phyloP scores from a whole-genome alignment of 805 yeast genomes.

The Metschnikowia chrysomelidarum region DNA sequence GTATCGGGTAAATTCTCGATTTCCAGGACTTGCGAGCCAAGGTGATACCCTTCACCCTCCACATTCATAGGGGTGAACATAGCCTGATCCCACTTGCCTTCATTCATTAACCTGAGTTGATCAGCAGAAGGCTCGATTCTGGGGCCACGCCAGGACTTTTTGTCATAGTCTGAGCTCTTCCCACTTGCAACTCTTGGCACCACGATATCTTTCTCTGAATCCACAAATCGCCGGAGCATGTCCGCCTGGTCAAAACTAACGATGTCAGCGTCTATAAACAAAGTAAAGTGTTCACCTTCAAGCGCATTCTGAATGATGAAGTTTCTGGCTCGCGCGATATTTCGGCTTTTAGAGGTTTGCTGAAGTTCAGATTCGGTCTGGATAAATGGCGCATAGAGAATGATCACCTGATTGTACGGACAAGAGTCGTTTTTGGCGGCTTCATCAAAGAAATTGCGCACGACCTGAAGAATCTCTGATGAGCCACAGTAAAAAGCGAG shows the following conservation, averaged over 20 bases:
- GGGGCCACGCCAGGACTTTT: slow-evolving; percentile 38
- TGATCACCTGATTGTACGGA: slow-evolving; percentile 8
- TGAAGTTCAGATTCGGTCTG: slow-evolving; percentile 11
- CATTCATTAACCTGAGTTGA: slow-evolving; percentile 10
- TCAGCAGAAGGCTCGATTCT: slow-evolving; percentile 29
- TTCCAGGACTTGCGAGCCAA: slow-evolving; percentile 19
- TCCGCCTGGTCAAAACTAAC: slow-evolving; percentile 21
- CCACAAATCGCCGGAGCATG: slow-evolving; percentile 26
- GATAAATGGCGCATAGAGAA: slow-evolving; percentile 11
- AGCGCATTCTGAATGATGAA: slow-evolving; percentile 28
- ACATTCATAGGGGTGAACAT: slow-evolving; percentile 35
- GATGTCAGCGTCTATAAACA: slow-evolving; percentile 39
- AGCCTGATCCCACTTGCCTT: slow-evolving; percentile 23
- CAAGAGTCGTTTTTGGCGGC: background rate
- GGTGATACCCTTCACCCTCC: slow-evolving; percentile 25
- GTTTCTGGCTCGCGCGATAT: slow-evolving; percentile 36
- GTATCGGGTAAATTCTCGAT: slow-evolving; percentile 5
- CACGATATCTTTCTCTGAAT: slow-evolving; percentile 29
- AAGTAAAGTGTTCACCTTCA: slow-evolving; percentile 28
- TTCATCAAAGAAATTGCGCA: slow-evolving; percentile 19
- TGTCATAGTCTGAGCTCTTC: slow-evolving; percentile 32
- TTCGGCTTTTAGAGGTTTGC: slow-evolving; percentile 33
- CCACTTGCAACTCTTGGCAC: slow-evolving; percentile 34
- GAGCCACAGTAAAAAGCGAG: slow-evolving; percentile 33
- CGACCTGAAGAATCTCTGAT: slow-evolving; percentile 22